A percentile compares a stretch with the other conserved stretches of the same genome.
Conservation (phyloP, 2,329 filamentous ascomycete species). For the Monosporascus ibericus region DNA sequence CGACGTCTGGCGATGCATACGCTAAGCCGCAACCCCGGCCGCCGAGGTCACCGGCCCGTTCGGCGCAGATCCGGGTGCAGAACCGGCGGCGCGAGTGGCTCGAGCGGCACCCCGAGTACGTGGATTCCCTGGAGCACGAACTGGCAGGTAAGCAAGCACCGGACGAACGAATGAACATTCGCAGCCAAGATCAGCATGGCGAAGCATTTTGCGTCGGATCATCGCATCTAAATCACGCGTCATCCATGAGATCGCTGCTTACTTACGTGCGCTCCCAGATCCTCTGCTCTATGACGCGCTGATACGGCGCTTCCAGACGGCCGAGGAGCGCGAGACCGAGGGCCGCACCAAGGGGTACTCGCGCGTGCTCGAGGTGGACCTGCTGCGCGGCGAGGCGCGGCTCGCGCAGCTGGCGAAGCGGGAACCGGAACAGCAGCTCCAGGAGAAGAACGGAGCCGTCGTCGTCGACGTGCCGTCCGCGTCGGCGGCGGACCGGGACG, state of each 20-base stretch:
- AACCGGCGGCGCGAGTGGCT: constrained; percentile 77
- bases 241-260: no score
- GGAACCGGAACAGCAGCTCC: constrained; percentile 9
- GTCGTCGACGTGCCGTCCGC: constrained; percentile 9
- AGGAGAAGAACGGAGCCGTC: background rate
- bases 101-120: constrained; percentile 66
- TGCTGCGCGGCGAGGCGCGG: constrained; percentile 71
- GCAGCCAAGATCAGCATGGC: background rate
- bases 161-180: background rate
- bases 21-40: constrained; percentile 38
- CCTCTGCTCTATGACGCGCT: constrained; percentile 78
- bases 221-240: no score
- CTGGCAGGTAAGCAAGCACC: constrained; percentile 37
- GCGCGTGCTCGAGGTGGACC: constrained; percentile 69
- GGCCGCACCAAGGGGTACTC: constrained; percentile 71
- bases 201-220: background rate
- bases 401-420: constrained; percentile 47
- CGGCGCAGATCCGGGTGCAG: constrained; percentile 51
- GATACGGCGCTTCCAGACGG: constrained; percentile 69
- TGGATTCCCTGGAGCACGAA: constrained; percentile 50
- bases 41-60: constrained; percentile 33
- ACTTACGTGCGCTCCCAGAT: constrained; percentile 37
- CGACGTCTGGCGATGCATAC: constrained; percentile 11
- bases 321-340: constrained; percentile 67
- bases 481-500: constrained; percentile 9